Base-by-base conservation (phyloP, 805 yeast species). In the Cyberlindnera saturnus region DNA sequence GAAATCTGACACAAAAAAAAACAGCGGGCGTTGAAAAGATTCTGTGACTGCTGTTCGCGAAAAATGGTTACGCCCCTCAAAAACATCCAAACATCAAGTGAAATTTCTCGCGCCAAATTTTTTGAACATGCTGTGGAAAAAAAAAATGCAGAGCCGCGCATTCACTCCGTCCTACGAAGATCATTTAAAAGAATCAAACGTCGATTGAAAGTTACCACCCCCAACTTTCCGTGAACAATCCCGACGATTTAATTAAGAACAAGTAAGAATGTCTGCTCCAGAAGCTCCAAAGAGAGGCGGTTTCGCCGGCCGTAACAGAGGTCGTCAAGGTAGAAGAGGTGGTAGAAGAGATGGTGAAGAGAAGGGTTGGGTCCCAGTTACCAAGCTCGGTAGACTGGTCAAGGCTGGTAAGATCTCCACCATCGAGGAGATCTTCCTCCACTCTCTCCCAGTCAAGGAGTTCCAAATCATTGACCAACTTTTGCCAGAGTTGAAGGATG, bases 361-460 rank as follows among this genome's bases (percentile, higher is more conserved):
- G 82, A 90, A 91, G 81, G 96, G 95, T 66, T 93, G 99, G 99
- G 82, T 82, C 66, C 99, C 99, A 78, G 98, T 93, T 71, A 93
- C 99, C 93, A 93, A 93, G 84, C 86, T 93, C 71, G 99, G 99
- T 77, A 91, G 99, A 85, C 84, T 93, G 69, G 99, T 93, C 62
- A 88, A 89, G 81, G 96, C 97, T 67, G 96, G 96, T 74, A 91
- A 93, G 85, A 81, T 93, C 76, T 74, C 90, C 70, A 75, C 95
- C 67, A 77, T 93, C 65, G 99, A 93, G 81, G 96, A 93, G 81
- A 87, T 93, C 80, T 93, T 89, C 93, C 79, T 91, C 70, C 97
- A 93, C 90, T 84, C 99, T 67, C 81, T 93, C 67, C 98, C 99
- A 71, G 93, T 93, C 74, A 93, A 93, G 90, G 99, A 93, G 81